Conservation (phyloP, 2,329 filamentous ascomycete genomes). For the Alternaria sp. region DNA sequence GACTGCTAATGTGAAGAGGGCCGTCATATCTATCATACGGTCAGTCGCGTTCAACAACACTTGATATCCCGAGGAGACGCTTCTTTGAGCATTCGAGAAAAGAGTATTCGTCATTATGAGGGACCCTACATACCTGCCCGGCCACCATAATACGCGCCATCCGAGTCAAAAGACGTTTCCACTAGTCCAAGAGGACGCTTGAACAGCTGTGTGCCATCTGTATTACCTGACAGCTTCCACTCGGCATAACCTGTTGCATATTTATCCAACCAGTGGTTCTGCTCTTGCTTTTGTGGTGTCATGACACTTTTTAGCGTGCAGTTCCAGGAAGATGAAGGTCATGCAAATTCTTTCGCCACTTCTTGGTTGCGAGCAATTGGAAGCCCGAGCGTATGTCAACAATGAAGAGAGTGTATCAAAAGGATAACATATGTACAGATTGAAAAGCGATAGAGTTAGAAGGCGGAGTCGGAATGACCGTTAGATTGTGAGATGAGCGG, state of each 20-base stretch:
- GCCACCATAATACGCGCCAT: conserved; percentile 54
- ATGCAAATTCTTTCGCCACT: not conserved
- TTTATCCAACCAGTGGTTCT: conserved; percentile 47
- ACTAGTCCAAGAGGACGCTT: conserved; percentile 52
- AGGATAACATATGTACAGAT: not conserved
- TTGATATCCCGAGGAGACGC: not conserved
- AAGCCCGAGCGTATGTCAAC: not conserved
- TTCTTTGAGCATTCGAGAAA: not conserved
- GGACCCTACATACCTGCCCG: conserved; percentile 44
- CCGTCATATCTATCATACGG: conserved; percentile 47
- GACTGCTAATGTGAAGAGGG: conserved; percentile 46
- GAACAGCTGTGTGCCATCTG: conserved; percentile 30
- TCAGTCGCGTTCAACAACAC: not conserved
- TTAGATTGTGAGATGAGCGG: not conserved
- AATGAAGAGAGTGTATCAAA: not conserved
- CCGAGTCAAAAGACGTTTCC: conserved; percentile 54
- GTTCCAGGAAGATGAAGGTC: not conserved
- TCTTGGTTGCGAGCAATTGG: not conserved
- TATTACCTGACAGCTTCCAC: conserved; percentile 37
- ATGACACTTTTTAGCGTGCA: not conserved
- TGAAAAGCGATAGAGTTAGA: not conserved
- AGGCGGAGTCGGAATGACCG: not conserved
- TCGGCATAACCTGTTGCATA: conserved; percentile 49
- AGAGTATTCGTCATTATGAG: too few relatives aligned
- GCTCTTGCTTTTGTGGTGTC: not conserved